Conservation (phyloP, 164 flowering plant genomes). For the Dillenia turbinata region DNA sequence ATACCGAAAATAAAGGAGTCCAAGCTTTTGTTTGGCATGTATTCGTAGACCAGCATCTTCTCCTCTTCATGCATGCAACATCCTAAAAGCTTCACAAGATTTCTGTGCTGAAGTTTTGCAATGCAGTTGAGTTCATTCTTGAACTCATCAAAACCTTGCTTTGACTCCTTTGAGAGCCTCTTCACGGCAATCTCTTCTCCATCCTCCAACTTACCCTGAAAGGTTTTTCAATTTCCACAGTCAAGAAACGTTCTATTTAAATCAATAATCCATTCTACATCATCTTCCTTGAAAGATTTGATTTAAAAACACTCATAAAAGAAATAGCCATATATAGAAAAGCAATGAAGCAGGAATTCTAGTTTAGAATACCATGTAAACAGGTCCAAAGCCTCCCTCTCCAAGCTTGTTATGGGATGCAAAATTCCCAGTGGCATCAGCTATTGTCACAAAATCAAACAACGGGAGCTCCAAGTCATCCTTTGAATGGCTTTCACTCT, state of each 20-base stretch:
- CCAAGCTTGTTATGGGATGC: too few species aligned
- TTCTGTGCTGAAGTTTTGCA: slow-evolving; percentile 42
- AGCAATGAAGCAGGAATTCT: too few species aligned
- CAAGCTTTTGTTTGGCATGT: slow-evolving; percentile 48
- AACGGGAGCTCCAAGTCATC: too few species aligned
- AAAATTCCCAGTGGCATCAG: too few species aligned
- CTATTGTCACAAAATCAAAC: too few species aligned
- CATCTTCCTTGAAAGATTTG: too few species aligned
- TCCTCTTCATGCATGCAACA: slow-evolving; percentile 35
- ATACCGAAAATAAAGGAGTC: slow-evolving; percentile 39
- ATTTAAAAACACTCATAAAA: too few species aligned
- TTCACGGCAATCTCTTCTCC: slow-evolving; percentile 39
- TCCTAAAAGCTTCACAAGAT: slow-evolving; percentile 42
- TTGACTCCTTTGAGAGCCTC: slow-evolving; percentile 30
- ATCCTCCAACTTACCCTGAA: slow-evolving; percentile 18
- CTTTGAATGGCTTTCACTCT: too few species aligned
- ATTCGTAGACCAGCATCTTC: slow-evolving; percentile 43
- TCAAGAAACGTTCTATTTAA: not conserved
- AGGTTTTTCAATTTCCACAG: too few species aligned
- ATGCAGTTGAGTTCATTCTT: slow-evolving; percentile 33
- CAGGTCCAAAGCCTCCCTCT: too few species aligned
- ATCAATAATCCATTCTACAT: not conserved
- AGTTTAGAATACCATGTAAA: too few species aligned
- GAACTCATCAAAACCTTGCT: slow-evolving; percentile 37
- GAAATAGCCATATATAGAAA: too few species aligned